phyloP scores from a whole-genome alignment of 2,329 filamentous ascomycete genomes.

The Ceratocystiopsis minuta region DNA sequence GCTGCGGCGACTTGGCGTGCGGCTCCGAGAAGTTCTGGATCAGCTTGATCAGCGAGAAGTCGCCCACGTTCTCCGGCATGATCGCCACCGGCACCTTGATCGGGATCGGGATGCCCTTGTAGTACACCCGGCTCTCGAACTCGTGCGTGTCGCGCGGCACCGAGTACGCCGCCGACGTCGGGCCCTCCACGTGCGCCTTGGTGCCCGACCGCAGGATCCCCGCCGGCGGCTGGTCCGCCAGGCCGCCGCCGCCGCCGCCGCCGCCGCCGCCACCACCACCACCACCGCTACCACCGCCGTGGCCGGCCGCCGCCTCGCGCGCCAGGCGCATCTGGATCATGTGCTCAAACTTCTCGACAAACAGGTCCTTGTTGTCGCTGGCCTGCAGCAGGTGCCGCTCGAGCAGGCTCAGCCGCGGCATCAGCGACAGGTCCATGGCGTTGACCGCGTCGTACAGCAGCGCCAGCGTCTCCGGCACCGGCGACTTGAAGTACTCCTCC shows the following conservation, averaged over 20 bases:
- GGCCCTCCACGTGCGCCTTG: constrained; percentile 43
- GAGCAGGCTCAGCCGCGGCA: constrained; percentile 68
- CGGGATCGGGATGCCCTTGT: constrained; percentile 90
- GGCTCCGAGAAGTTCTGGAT: constrained; percentile 83
- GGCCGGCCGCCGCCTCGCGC: constrained; percentile 29
- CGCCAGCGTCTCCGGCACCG: constrained; percentile 70
- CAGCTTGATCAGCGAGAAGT: constrained; percentile 93
- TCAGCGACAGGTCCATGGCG: constrained; percentile 85
- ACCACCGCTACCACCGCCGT: too few species aligned
- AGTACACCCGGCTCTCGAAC: constrained; percentile 87
- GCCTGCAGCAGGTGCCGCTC: constrained; percentile 76
- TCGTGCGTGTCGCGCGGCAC: constrained; percentile 92
- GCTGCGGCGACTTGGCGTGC: constrained; percentile 65
- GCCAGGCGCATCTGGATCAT: constrained; percentile 74
- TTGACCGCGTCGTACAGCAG: constrained; percentile 87
- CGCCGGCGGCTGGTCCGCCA: constrained; percentile 16
- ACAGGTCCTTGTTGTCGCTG: constrained; percentile 88
- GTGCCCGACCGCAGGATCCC: constrained; percentile 43
- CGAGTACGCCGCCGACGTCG: constrained; percentile 35
- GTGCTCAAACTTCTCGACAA: constrained; percentile 91
- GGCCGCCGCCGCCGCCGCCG: constrained; percentile 16
- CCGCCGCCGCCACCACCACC: constrained; percentile 14
- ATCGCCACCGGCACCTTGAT: constrained; percentile 91
- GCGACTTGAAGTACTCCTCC: constrained; percentile 92
- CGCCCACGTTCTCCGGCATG: constrained; percentile 88